These are phyloP conservation scores for Penicillium coprophilum DNA, from an alignment of 495 filamentous ascomycete genomes.

Conservation along the genomic window DNA sequence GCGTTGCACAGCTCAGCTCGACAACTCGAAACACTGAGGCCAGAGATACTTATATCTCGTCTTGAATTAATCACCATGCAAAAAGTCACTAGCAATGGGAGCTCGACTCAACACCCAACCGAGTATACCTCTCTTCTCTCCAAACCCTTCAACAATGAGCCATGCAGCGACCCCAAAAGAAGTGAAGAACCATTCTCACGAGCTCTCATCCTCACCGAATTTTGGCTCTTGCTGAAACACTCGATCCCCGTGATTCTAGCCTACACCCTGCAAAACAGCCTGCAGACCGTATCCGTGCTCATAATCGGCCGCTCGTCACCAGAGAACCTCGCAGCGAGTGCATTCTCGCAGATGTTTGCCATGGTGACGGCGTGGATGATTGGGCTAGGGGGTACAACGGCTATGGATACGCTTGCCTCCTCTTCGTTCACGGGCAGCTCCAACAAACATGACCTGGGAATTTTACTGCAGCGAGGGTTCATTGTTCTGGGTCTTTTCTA, in stretches of 20 bases:
- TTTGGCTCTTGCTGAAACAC: constrained; percentile 64
- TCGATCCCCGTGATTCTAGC: constrained; percentile 83
- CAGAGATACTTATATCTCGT: neutral
- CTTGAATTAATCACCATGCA: neutral
- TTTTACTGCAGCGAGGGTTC: constrained; percentile 78
- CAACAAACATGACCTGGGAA: constrained; percentile 78
- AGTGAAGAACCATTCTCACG: constrained; percentile 14
- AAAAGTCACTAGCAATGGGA: neutral
- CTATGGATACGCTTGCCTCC: constrained; percentile 83
- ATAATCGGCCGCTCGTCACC: constrained; percentile 81
- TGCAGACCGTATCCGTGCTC: constrained; percentile 82
- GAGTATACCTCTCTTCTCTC: constrained; percentile 52
- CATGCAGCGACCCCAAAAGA: constrained; percentile 7
- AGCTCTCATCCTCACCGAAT: constrained; percentile 55
- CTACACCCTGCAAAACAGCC: constrained; percentile 84
- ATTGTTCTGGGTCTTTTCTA: constrained; percentile 74
- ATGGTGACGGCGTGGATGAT: constrained; percentile 90
- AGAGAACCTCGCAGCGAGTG: constrained; percentile 76
- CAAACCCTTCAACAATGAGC: constrained; percentile 30
- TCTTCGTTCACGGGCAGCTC: constrained; percentile 82
- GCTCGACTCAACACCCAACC: constrained; percentile 14
- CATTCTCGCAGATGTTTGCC: constrained; percentile 94
- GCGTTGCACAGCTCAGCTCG: neutral
- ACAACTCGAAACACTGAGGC: neutral
- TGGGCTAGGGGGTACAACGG: constrained; percentile 87